Conservation (phyloP, 441 rosid species). For the Arabidopsis lyrata region DNA sequence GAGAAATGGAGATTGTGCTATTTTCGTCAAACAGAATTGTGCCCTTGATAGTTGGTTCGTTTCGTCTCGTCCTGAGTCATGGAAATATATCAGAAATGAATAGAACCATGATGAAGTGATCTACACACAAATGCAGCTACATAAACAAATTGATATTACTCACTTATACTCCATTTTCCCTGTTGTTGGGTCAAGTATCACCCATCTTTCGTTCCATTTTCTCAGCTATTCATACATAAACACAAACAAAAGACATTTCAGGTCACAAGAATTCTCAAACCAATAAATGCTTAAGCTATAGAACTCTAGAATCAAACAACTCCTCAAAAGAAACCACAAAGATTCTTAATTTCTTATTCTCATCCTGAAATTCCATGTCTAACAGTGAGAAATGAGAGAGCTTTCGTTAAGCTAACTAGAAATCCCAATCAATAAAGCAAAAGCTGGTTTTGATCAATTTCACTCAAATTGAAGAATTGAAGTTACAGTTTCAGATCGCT, state of each 20-base stretch:
- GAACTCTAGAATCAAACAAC: not conserved
- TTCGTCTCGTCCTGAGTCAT: slow-evolving; percentile 77
- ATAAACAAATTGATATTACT: slow-evolving; percentile 43
- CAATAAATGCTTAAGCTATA: slow-evolving; percentile 21
- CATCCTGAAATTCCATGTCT: not conserved
- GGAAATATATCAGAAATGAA: not conserved
- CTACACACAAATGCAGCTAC: slow-evolving; percentile 11
- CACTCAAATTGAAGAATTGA: slow-evolving; percentile 23
- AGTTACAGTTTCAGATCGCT: slow-evolving; percentile 94
- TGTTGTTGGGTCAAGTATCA: slow-evolving; percentile 91
- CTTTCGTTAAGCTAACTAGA: not conserved
- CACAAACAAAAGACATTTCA: slow-evolving; percentile 15
- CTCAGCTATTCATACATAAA: slow-evolving; percentile 58
- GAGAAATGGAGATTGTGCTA: slow-evolving; percentile 87
- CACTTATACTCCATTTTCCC: slow-evolving; percentile 99
- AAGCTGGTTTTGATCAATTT: slow-evolving; percentile 6
- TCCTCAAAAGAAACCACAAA: not conserved
- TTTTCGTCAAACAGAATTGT: slow-evolving; percentile 79
- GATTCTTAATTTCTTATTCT: not conserved
- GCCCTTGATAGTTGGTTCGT: slow-evolving; percentile 86
- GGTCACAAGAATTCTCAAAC: slow-evolving; percentile 3
- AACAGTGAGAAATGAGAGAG: not conserved
- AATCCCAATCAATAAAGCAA: slow-evolving; percentile 19
- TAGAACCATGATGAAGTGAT: not conserved
- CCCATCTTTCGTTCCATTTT: slow-evolving; percentile 99